Evolutionary conservation across 768 basidiomycete genomes (phyloP), one percentile per base, ranked within the genome.

Genomic region (Boletus patriciae): DNA sequence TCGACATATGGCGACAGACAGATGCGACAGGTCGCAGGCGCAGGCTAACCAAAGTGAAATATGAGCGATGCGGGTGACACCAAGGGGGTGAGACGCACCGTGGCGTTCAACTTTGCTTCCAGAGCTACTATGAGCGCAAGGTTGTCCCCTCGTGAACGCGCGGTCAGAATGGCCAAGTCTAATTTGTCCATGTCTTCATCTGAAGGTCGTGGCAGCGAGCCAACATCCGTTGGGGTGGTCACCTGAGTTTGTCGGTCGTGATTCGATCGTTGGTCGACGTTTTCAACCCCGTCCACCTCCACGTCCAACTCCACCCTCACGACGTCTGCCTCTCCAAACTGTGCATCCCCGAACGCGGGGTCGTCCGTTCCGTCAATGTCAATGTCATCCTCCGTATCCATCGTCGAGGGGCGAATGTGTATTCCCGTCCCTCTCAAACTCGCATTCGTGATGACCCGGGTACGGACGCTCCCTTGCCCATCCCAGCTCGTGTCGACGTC

Each of bases 291-390:
- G 6, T 46, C 46, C 59, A 18, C n/a, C 7, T 33, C 76, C 6
- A 63, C 66, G 21, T 80, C 60, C 13, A 78, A 15, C 29, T 54
- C 55, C 70, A 74, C 51, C 33, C 37, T 46, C 29, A 88, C 71
- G 34, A 92, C 74, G 63, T 92, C 90, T 3, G 77, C 78, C 68
- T 92, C 90, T 11, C 84, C 86, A 68, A 93, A 93, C 65, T 93
- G 91, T 1, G 80, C 77, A 18, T 81, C 80, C 1, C 90, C 90
- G 64, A 83, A 93, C 2, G 79, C 63, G 4, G 67, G 79, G 52
- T 84, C 78, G 65, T 90, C 90, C 53, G 88, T 88, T 3, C 90
- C 90, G 54, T 91, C 90, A 11, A 92, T 76, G 55, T 93, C 91
- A 11, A 92, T 77, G 45, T 91, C 90, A 18, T 88, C 90, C 31